Base-by-base conservation (phyloP, 169 alveolate species). In the Ophryocystis elektroscirrha region DNA sequence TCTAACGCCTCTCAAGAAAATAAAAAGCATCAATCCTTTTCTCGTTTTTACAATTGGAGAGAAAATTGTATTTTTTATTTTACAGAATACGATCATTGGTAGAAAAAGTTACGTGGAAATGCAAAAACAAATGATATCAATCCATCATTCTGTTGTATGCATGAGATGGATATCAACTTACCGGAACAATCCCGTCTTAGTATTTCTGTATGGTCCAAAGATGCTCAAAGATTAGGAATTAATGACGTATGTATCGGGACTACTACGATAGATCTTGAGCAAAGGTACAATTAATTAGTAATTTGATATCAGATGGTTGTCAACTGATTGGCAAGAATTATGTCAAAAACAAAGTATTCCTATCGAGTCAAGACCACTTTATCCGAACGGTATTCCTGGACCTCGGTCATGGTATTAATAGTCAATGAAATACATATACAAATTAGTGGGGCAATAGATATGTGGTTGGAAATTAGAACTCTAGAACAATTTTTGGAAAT, bases 301-400 rank as follows among this genome's bases (percentile, higher is more conserved):
- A 24, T 37, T 18, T 7, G 15, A 20, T 9, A 43, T 39, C 45
- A 59, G 91, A 36, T 81, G 91, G 91, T 73, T 73, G 55, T 73
- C 85, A 38, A 67, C 64, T 15, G 72, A 67, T 29, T 81, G 91
- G 91, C 85, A 74, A 61, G 69, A 65, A 44, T 69, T 77, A 78
- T 63, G 73, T 78, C 57, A 78, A 47, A 73, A 68, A 46, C 73
- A 74, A 52, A 58, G 48, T 42, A 57, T 81, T 5, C 91, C 91
- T 3, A 69, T 76, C 27, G 91, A 81, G 57, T 72, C 74, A 41
- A 63, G 86, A 4, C 73, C 82, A 22, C 58, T 81, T 48, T 59
- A 66, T 15, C 29, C 41, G 46, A 4, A 5, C n/a, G n/a, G n/a
- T n/a, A n/a, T n/a, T n/a, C n/a, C n/a, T n/a, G n/a, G n/a, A n/a